phyloP scores from a whole-genome alignment of 2,329 filamentous ascomycete genomes.

The Clarireedia sp. region DNA sequence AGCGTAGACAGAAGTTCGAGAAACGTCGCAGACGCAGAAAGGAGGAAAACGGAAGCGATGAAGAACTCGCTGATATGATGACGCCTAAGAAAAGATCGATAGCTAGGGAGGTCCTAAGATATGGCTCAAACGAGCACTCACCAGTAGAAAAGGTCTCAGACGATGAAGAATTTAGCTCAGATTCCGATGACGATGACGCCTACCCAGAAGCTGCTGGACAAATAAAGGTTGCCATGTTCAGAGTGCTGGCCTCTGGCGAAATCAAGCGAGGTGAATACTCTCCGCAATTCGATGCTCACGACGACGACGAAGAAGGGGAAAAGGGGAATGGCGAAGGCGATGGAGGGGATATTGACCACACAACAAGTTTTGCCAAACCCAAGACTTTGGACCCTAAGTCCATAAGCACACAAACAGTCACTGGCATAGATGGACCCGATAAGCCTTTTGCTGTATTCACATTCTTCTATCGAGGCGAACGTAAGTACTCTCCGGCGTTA shows the following conservation, averaged over 20 bases:
- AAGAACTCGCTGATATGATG: slow-evolving; percentile 36
- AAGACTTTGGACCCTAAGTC: slow-evolving; percentile 94
- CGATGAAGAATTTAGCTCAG: slow-evolving; percentile 62
- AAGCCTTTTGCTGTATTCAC: slow-evolving; percentile 96
- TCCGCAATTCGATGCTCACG: slow-evolving; percentile 92
- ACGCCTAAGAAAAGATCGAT: slow-evolving; percentile 20
- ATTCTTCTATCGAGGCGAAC: slow-evolving; percentile 92
- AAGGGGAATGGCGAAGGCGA: slow-evolving; percentile 41
- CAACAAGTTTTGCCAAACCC: slow-evolving; percentile 93
- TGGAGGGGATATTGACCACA: slow-evolving; percentile 86
- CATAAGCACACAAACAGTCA: slow-evolving; percentile 98
- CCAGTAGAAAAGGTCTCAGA: slow-evolving; percentile 63
- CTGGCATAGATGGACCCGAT: slow-evolving; percentile 90
- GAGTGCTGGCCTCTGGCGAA: slow-evolving; percentile 89
- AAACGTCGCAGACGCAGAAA: slow-evolving; percentile 59
- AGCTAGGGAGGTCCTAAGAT: slow-evolving; percentile 59
- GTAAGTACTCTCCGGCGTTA: slow-evolving; percentile 47
- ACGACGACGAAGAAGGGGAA: slow-evolving; percentile 60
- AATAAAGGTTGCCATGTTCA: slow-evolving; percentile 96
- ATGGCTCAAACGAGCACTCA: slow-evolving; percentile 67
- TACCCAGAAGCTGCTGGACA: slow-evolving; percentile 91
- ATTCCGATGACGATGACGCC: slow-evolving; percentile 67
- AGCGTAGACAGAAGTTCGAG: slow-evolving; percentile 73
- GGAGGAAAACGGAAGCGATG: slow-evolving; percentile 38
- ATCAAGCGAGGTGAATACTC: slow-evolving; percentile 98